Evolutionary conservation across 345 rosid genomes (phyloP), one percentile per base, ranked within the genome.

Genomic region (Aquilaria malaccensis): DNA sequence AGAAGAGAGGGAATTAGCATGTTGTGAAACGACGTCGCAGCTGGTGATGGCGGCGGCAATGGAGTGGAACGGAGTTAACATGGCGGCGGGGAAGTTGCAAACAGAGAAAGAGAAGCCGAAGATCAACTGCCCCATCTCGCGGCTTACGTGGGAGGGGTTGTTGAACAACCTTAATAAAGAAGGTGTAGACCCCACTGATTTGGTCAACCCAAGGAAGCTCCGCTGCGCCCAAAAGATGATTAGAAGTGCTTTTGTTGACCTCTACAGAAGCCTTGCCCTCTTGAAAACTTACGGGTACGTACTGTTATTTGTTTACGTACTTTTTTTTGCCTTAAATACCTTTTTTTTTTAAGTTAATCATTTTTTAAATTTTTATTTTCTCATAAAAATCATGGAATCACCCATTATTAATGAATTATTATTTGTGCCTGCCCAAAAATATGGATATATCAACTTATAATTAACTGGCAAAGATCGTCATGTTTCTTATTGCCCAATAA

Each of bases 221-320:
- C 92, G 86, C 29, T 80, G 89, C 22, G 99, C 97, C 0, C 89
- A 85, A 76, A 94, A 94, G 67, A 86, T 80, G 86, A 88, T 94
- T 22, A 59, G 99, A 43, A 74, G 88, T 13, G 99, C 99, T 0
- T 90, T 81, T 65, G 93, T 94, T 10, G 99, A 90, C 76, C 92
- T 94, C 61, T 94, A 88, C 46, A 72, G 73, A 53, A 96, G 92
- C 51, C 96, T 94, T 61, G 83, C 83, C 60, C 76, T 94, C 1
- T 72, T 94, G 2, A 88, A 84, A 67, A 88, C 86, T 54, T 86
- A 78, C 80, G 83, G 99, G 99, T 89, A 55, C 53, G 22, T 22
- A 22, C 22, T 22, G 22, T 22, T 22, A 22, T 22, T 22, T 22
- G 22, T 22, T 22, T 22, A 22, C 22, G 22, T 22, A 22, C 2